Evolutionary conservation across 2,329 filamentous ascomycete species (phyloP).

Genomic region (Cladobotryum mycophilum): DNA sequence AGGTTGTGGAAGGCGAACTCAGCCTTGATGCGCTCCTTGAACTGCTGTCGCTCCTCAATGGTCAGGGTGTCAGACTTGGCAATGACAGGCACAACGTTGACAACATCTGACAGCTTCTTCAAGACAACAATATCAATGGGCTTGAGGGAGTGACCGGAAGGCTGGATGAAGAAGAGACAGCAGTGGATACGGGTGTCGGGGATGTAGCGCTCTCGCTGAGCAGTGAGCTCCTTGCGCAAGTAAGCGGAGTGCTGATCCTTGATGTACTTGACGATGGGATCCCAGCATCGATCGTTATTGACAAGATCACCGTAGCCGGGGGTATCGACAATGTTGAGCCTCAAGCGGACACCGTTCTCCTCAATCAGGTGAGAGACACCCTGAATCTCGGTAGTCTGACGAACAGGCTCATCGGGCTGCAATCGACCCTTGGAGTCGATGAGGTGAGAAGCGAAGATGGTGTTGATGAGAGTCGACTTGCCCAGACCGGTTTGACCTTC

Average conservation of each 20-base stretch:
- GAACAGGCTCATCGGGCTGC: constrained; percentile 84
- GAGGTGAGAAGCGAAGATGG: constrained; percentile 98
- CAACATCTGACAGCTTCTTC: constrained; percentile 98
- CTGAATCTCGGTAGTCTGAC: constrained; percentile 96
- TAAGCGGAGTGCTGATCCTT: constrained; percentile 99
- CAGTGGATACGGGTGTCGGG: constrained; percentile 99
- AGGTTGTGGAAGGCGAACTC: constrained; percentile 99
- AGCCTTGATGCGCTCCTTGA: constrained; percentile 99
- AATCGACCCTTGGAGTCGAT: constrained; percentile 98
- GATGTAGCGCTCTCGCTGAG: constrained; percentile 97
- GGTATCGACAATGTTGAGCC: constrained; percentile 98
- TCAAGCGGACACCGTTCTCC: constrained; percentile 95
- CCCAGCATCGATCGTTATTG: constrained; percentile 99
- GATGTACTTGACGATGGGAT: constrained; percentile 99
- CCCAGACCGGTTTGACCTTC: constrained; percentile 95
- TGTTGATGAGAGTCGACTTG: constrained; percentile 99
- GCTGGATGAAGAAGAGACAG: constrained; percentile 99
- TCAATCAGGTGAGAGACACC: constrained; percentile 97
- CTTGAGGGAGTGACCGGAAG: constrained; percentile 95
- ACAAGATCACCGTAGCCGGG: constrained; percentile 97
- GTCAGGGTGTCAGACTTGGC: constrained; percentile 97
- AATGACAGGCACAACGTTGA: constrained; percentile 98
- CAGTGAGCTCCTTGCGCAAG: constrained; percentile 97
- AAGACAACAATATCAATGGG: constrained; percentile 98
- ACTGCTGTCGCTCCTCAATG: constrained; percentile 86